Conservation (phyloP, 148 eudicot species). For the Rhododendron simsii region DNA sequence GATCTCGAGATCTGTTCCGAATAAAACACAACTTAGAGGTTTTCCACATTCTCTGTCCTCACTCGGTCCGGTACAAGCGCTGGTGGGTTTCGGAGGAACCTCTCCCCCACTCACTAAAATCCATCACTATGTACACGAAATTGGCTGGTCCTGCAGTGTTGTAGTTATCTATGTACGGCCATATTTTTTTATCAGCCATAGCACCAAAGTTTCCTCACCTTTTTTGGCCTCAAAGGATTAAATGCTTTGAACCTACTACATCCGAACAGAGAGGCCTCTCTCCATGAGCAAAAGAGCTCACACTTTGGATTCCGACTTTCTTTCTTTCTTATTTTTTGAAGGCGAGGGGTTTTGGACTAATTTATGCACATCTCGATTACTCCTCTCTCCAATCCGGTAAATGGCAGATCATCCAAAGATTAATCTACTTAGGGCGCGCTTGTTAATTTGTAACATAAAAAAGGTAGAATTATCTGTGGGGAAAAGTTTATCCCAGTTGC, state of each 20-base stretch:
- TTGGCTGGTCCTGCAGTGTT: neutral
- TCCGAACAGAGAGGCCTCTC: neutral
- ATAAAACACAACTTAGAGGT: neutral
- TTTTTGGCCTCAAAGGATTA: neutral
- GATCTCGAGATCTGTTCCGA: no score
- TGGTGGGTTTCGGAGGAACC: neutral
- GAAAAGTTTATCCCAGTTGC: no score
- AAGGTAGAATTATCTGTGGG: no score
- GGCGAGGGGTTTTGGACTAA: neutral
- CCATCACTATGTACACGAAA: neutral
- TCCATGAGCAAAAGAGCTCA: neutral
- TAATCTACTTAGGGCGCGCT: no score
- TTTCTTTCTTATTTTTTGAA: neutral
- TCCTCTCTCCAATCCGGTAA: no score
- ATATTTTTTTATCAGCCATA: neutral
- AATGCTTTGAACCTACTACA: neutral
- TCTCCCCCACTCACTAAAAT: neutral
- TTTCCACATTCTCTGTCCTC: neutral
- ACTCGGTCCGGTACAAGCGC: neutral
- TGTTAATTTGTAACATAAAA: no score
- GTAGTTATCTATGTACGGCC: neutral
- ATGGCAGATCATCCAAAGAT: no score
- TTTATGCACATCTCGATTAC: no score
- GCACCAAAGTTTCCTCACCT: neutral
- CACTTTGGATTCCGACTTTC: neutral